Evolutionary conservation across 116 monocot species (phyloP), one percentile per base, ranked within the genome.

Genomic region (Papilionanthe hybrid): DNA sequence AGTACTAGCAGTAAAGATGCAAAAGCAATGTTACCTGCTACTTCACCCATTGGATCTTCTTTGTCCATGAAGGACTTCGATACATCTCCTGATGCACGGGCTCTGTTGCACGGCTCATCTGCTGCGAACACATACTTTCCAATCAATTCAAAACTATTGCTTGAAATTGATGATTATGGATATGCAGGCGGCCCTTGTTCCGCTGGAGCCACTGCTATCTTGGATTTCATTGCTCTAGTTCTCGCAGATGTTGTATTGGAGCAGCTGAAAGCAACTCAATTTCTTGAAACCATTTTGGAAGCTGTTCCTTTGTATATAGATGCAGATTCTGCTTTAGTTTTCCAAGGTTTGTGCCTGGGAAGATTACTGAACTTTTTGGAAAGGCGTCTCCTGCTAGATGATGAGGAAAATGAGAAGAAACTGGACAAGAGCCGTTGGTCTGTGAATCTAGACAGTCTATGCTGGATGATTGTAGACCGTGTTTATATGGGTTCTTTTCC

Each of bases 401-500:
- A 99, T 82, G 99, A 99, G 48, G 98, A 99, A 89, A 91, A 92
- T 81, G 92, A 88, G 50, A 93, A 93, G 71, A 91, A 88, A 81
- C 92, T 99, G 55, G 99, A 99, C 76, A 99, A 93, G 80, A 90
- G 78, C 60, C 92, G 95, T 66, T 99, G 99, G 99, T 92, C 95
- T 42, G 81, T 85, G 41, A 99, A 99, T 79, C 81, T 99, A 65
- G 99, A 99, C 72, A 79, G 93, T 12, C 84, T 99, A 56, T 92
- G 92, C 81, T 93, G 85, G 86, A 86, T 93, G 93, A 87, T 95
- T 69, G 95, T 95, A 47, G 99, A 99, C 83, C 95, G 99, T 78
- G 90, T 93, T 23, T 99, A 99, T 83, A 95, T 99, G 92, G 93
- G 95, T 23, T 95, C 89, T 45, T 99, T 99, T 79, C 89, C 99